Base-by-base conservation (phyloP, 208 protist species). In the Leishmania guyanensis region DNA sequence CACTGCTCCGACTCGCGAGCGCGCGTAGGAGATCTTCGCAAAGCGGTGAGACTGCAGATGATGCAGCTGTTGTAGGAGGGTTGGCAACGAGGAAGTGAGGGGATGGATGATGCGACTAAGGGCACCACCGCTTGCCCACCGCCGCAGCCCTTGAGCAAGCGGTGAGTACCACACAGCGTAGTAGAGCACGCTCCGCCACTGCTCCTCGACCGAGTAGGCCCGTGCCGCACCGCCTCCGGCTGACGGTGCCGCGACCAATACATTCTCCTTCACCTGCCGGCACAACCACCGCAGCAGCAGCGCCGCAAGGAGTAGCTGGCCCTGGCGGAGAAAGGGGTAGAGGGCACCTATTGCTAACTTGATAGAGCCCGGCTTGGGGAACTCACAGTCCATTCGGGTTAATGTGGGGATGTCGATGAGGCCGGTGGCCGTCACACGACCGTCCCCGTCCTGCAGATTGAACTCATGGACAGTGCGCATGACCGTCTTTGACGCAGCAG, bases 241-340 rank as follows among this genome's bases (percentile, higher is more conserved):
- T 12, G 16, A 48, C 46, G 33, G 46, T 64, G 29, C 22, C 3
- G 10, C 43, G 46, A 36, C 16, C 39, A 48, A 10, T 22, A 82
- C 29, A 64, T 62, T 66, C 10, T 29, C 46, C 48, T 82, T 53
- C 10, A 46, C 70, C 29, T 77, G 48, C 78, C 78, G 82, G 54
- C 78, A 82, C 65, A 82, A 8, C 82, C 82, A 86, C 62, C 82
- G 36, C 75, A 84, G 69, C 62, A 84, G 60, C 74, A 86, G 48
- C 29, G 78, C 82, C 0, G 80, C 82, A 10, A 82, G 0, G 6
- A 86, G 78, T 53, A 86, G 73, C 54, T 82, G 77, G 3, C 26
- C 26, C 16, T 82, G 5, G 4, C 82, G 82, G 14, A 82, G 3
- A 16, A 86, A 17, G 26, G 77, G 82, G 16, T 72, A 82, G 73